Evolutionary conservation across 441 rosid species (phyloP).

Genomic region (Daphne laureola): DNA sequence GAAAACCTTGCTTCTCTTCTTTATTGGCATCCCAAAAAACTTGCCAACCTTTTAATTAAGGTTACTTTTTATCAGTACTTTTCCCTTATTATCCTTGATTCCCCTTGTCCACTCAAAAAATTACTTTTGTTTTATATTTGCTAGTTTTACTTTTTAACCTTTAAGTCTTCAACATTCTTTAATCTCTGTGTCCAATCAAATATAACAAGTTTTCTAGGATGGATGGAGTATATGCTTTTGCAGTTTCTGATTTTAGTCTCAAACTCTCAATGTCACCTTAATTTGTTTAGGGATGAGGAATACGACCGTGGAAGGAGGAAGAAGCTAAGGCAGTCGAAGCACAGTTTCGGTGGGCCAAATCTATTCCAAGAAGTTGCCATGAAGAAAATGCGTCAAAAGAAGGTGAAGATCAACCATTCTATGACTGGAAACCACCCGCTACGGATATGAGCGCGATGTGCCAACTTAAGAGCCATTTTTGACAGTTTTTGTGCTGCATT

Average conservation of each 20-base stretch:
- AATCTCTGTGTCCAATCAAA: neutral
- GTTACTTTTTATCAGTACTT: too few species aligned
- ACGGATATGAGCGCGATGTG: conserved; percentile 48
- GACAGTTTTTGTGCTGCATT: conserved; percentile 9
- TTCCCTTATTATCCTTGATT: too few species aligned
- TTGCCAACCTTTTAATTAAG: too few species aligned
- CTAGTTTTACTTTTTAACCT: neutral
- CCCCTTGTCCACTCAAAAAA: too few species aligned
- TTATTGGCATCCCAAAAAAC: too few species aligned
- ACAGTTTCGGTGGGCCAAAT: conserved; percentile 49
- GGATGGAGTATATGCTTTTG: neutral
- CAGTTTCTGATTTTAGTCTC: neutral
- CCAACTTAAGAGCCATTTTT: conserved; percentile 10
- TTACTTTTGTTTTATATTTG: too few species aligned
- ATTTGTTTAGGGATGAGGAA: conserved; percentile 71
- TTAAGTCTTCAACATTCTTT: too few species aligned
- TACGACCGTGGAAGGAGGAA: conserved; percentile 86
- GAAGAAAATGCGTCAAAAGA: conserved; percentile 33
- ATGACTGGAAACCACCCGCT: conserved; percentile 48
- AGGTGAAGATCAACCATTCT: conserved; percentile 32
- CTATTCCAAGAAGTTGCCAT: conserved; percentile 64
- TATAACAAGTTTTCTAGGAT: neutral
- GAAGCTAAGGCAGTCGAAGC: conserved; percentile 46
- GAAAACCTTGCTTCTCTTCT: too few species aligned
- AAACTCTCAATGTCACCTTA: conserved; percentile 7